Evolutionary conservation across 2,329 filamentous ascomycete species (phyloP), one percentile per base, ranked within the genome.

Genomic region (Ascochyta viciae-villosae): DNA sequence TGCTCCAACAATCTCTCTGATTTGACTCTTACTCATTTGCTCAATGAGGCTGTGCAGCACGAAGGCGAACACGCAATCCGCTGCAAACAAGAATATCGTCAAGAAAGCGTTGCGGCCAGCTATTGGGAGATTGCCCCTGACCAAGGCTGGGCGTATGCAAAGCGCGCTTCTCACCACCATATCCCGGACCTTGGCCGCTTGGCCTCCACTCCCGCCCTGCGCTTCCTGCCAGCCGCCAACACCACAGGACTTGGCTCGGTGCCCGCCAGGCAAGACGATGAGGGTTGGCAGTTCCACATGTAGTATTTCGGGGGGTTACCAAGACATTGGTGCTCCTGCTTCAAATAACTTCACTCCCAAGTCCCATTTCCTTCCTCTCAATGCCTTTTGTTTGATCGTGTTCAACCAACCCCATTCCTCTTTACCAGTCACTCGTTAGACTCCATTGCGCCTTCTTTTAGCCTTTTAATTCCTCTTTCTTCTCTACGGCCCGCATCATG

Each of bases 251-350:
- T 72, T 73, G 71, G 71, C 72, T 51, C 63, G 48, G 60, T 61
- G 60, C 57, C 64, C 60, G 61, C 64, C 66, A 70, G 65, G 66
- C 67, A 67, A 52, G 53, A 60, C 65, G 54, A 66, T 63, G 62
- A 62, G 67, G 64, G 63, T 75, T 75, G 73, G 73, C 73, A 73
- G 73, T 72, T 74, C 71, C 70, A 71, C 69, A 65, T 70, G 58
- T 44, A 64, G 67, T 54, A 59, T 39, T 59, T 54, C 49, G 63
- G 60, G 57, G 19, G 57, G 52, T 27, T 57, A 61, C 66, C 66
- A 69, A 73, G 69, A 65, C 51, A 65, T 64, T 67, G 52, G 57
- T 48, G 45, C 60, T 54, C 54, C 61, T 64, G 57, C 63, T 64
- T 73, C 68, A 74, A 70, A 74, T 74, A 74, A 64, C 61, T 43